Percentiles rank a stretch among this genome's conserved stretches.
phyloP scores from a whole-genome alignment of 2,329 filamentous ascomycete genomes.

The Simplicillium aogashimaense region DNA sequence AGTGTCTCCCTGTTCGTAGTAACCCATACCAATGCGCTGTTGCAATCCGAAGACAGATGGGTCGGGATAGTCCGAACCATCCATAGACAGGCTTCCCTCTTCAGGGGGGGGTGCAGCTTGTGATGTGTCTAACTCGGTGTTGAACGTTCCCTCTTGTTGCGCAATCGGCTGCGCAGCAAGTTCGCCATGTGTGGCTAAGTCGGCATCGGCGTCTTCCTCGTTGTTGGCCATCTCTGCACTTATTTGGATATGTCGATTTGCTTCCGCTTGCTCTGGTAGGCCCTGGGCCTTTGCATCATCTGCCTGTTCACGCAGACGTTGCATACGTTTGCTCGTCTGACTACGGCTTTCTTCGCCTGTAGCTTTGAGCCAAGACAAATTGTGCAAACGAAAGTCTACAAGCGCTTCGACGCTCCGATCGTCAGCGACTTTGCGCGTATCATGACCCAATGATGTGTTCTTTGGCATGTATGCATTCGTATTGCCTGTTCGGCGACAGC shows the following conservation, averaged over 20 bases:
- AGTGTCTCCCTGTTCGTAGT: conserved; percentile 49
- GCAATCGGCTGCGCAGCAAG: too few species aligned
- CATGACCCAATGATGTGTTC: conserved; percentile 79
- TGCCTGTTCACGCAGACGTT: conserved; percentile 43
- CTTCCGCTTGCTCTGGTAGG: too few species aligned
- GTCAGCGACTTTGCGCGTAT: conserved; percentile 84
- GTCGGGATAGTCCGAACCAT: conserved; percentile 30
- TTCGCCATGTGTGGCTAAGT: too few species aligned
- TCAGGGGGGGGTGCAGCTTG: too few species aligned
- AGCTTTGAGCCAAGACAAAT: conserved; percentile 69
- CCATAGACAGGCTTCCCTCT: too few species aligned
- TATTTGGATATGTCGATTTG: too few species aligned
- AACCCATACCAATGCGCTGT: conserved; percentile 49
- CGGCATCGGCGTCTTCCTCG: too few species aligned
- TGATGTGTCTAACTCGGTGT: too few species aligned
- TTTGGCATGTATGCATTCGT: conserved; percentile 77
- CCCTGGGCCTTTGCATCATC: conserved; percentile 41
- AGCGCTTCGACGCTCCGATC: conserved; percentile 81
- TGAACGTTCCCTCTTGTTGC: too few species aligned
- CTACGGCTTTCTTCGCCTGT: conserved; percentile 47
- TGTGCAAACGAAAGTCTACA: conserved; percentile 85
- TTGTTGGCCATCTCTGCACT: too few species aligned
- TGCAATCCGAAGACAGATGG: conserved; percentile 29
- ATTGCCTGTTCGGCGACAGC: conserved; percentile 57
- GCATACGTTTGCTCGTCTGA: conserved; percentile 47